phyloP scores from a whole-genome alignment of 176 grass and related monocot species.

The Cenchrus purpureus region DNA sequence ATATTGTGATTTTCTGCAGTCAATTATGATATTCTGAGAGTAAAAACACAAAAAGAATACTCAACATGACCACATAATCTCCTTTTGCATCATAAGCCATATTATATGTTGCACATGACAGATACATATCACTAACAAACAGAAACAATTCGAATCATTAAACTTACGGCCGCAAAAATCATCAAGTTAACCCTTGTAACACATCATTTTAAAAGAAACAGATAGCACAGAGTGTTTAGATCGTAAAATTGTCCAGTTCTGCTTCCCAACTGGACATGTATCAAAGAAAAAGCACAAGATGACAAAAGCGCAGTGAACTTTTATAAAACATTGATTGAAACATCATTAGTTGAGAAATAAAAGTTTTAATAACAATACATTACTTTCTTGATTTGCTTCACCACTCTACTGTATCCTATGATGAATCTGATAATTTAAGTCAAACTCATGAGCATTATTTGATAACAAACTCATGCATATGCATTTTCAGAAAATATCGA shows the following conservation, averaged over 20 bases:
- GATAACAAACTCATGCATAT: constrained; percentile 10
- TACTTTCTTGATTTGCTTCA: neutral
- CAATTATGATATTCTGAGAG: neutral
- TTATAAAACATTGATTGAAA: neutral
- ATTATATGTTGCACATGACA: constrained; percentile 19
- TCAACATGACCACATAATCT: neutral
- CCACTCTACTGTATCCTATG: neutral
- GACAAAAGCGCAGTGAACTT: neutral
- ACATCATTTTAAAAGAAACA: neutral
- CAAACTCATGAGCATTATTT: neutral
- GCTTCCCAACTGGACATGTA: neutral
- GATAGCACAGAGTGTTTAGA: neutral
- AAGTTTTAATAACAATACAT: neutral
- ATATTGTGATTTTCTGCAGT: neutral
- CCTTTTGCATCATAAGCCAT: neutral
- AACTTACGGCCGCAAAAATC: neutral
- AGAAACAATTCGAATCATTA: neutral
- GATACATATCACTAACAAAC: neutral
- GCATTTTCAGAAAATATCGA: neutral
- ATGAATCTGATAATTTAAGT: neutral
- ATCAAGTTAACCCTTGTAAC: neutral
- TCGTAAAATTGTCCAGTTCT: neutral
- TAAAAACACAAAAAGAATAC: neutral
- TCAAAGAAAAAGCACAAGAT: neutral
- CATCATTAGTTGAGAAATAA: neutral